Evolutionary conservation across 2,329 filamentous ascomycete species (phyloP).

Genomic region (Ceratocystis destructans): DNA sequence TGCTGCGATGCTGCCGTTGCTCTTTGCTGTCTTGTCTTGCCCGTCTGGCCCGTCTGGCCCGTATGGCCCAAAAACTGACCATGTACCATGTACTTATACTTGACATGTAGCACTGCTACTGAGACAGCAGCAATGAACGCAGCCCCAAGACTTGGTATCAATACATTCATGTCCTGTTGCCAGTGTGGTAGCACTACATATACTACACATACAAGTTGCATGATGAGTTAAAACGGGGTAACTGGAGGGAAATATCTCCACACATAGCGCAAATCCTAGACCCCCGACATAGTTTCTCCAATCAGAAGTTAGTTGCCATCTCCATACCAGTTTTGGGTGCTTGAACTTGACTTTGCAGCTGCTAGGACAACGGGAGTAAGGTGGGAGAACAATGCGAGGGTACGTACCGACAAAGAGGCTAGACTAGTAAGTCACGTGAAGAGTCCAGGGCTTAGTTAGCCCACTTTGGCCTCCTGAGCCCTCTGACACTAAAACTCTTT

Average conservation of each 20-base stretch:
- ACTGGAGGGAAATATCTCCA: background rate
- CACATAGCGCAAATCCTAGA: background rate
- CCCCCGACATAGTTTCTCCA: background rate
- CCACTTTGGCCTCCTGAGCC: too few relatives aligned
- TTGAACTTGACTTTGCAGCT: background rate
- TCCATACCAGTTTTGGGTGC: background rate
- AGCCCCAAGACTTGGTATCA: background rate
- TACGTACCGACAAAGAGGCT: background rate
- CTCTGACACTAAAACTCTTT: background rate
- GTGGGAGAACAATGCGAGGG: background rate
- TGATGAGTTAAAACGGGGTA: background rate
- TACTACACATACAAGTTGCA: background rate
- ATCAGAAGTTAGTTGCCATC: background rate
- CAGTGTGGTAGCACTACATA: background rate
- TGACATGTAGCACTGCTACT: background rate
- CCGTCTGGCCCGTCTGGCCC: background rate
- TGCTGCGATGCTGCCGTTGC: background rate
- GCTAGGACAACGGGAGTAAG: background rate
- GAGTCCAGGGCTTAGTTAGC: too few relatives aligned
- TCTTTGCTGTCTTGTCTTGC: background rate
- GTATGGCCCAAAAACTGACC: background rate
- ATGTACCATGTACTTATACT: background rate
- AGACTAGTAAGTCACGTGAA: background rate
- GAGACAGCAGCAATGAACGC: background rate
- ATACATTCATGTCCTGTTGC: background rate